Percentiles rank a stretch among this genome's conserved stretches.
Evolutionary conservation across 108 stramenopile species (phyloP).

Genomic region (Fragilariopsis cylindrus): DNA sequence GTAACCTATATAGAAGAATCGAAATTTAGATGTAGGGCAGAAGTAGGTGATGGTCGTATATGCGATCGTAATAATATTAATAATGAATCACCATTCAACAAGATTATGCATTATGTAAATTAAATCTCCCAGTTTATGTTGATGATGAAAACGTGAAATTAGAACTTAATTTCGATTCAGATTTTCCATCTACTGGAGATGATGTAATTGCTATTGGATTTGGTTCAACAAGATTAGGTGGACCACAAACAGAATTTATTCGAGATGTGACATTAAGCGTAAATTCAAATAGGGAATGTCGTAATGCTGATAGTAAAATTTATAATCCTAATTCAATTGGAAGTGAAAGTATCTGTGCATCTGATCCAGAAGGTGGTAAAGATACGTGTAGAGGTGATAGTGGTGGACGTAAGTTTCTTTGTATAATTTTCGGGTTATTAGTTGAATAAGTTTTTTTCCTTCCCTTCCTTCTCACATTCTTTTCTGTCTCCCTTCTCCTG

Average conservation of each 20-base stretch:
- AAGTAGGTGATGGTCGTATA: background rate
- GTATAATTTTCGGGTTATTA: no score
- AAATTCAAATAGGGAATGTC: background rate
- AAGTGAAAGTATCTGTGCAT: background rate
- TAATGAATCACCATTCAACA: no score
- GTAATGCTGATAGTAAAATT: background rate
- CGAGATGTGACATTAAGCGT: background rate
- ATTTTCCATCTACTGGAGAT: background rate
- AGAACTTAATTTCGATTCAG: background rate
- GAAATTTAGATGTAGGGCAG: background rate
- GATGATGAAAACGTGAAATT: background rate
- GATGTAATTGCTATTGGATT: conserved; percentile 1
- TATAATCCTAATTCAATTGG: background rate
- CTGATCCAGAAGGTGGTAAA: no score
- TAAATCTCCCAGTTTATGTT: background rate
- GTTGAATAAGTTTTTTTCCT: no score
- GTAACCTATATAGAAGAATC: background rate
- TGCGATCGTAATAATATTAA: background rate
- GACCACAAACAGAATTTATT: background rate
- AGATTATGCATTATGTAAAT: background rate
- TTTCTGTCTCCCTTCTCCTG: no score
- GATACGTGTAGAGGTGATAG: no score
- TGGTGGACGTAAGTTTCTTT: no score
- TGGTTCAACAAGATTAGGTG: background rate
- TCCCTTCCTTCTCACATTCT: no score